A percentile compares a stretch with the other conserved stretches of the same genome.
Conservation (phyloP, 202 grass and related monocot species). For the Digitaria exilis region DNA sequence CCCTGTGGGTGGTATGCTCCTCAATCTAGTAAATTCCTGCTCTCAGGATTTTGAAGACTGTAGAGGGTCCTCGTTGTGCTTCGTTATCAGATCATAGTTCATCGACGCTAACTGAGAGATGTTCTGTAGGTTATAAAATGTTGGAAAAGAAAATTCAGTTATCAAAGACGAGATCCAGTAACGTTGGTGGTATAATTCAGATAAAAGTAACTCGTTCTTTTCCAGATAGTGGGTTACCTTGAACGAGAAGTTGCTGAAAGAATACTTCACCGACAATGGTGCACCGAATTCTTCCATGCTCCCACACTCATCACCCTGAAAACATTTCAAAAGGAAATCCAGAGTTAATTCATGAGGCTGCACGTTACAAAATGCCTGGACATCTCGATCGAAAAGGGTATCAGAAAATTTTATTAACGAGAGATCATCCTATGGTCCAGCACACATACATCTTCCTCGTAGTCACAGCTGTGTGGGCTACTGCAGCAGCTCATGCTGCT, state of each 20-base stretch:
- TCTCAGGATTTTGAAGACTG: constrained; percentile 74
- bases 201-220: neutral
- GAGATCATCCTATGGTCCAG: neutral
- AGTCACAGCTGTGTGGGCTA: constrained; percentile 63
- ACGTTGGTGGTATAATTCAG: neutral
- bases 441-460: constrained; percentile 80
- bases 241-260: constrained; percentile 99
- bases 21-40: neutral
- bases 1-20: neutral
- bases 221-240: constrained; percentile 56
- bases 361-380: neutral
- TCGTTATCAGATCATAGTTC: constrained; percentile 90
- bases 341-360: neutral
- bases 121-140: constrained; percentile 53
- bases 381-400: neutral
- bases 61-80: constrained; percentile 59
- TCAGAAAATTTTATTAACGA: neutral
- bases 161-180: neutral
- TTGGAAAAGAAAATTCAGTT: neutral
- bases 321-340: constrained; percentile 5
- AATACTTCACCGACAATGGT: constrained; percentile 75
- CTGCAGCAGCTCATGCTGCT: constrained; percentile 85
- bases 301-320: constrained; percentile 85
- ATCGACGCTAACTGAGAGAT: constrained; percentile 96
- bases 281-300: constrained; percentile 89